Conservation (phyloP, 1,284 basidiomycete species). For the Pholiota adiposa region DNA sequence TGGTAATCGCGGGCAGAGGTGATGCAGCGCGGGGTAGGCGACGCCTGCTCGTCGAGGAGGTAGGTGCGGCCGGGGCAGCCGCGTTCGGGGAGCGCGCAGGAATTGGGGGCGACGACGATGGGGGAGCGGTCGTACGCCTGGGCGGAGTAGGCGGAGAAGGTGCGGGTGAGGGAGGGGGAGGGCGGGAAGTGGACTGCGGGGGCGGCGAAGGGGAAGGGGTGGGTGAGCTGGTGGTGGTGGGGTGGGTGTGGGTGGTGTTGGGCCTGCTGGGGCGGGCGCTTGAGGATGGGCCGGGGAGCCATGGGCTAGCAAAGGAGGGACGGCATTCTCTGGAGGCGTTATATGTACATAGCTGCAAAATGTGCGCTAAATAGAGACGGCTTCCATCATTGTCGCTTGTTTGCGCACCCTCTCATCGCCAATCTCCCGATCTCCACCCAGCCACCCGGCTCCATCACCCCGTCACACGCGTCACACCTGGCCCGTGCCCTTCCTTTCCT, state of each 20-base stretch:
- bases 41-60: conserved; percentile 39
- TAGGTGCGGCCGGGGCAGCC: conserved; percentile 74
- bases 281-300: conserved; percentile 48
- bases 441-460: neutral
- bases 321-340: no score
- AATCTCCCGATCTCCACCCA: conserved; percentile 1
- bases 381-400: conserved; percentile 1
- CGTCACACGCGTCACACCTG: neutral
- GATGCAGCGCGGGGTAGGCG: conserved; percentile 3
- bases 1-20: conserved; percentile 44
- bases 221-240: conserved; percentile 8
- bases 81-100: conserved; percentile 69
- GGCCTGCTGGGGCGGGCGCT: conserved; percentile 26
- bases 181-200: conserved; percentile 41
- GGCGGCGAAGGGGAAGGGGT: conserved; percentile 7
- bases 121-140: conserved; percentile 71
- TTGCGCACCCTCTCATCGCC: neutral
- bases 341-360: no score
- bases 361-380: conserved; percentile 3
- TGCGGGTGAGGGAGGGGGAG: conserved; percentile 56
- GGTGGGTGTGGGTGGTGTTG: neutral
- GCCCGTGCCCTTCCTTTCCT: conserved; percentile 1
- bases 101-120: conserved; percentile 66
- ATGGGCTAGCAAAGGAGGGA: conserved; percentile 12
- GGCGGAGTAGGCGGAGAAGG: conserved; percentile 59